A percentile compares a stretch with the other conserved stretches of the same genome.
Evolutionary conservation across 306 rosid species (phyloP).

Genomic region (Inga leiocalycina): DNA sequence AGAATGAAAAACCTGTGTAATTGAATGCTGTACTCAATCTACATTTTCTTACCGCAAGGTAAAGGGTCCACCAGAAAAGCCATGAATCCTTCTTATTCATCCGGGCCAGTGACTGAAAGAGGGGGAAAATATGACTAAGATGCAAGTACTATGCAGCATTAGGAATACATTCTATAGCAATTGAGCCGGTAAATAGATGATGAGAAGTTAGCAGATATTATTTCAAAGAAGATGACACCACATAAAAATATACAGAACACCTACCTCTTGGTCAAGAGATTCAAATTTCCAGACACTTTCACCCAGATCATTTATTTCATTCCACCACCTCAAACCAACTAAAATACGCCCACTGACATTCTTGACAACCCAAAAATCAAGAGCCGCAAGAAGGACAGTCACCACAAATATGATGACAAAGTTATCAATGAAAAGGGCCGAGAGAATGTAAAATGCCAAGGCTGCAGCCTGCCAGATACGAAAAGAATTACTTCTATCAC

Average conservation of each 20-base stretch:
- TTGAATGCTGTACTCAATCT: neutral
- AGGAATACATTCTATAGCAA: slow-evolving; percentile 12
- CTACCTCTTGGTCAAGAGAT: slow-evolving; percentile 56
- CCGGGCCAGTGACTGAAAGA: slow-evolving; percentile 75
- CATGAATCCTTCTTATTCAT: slow-evolving; percentile 98
- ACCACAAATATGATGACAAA: slow-evolving; percentile 98
- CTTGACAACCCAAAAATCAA: slow-evolving; percentile 99
- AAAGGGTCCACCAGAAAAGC: slow-evolving; percentile 99
- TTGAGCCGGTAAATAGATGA: neutral
- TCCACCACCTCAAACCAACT: slow-evolving; percentile 99
- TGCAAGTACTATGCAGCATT: slow-evolving; percentile 15
- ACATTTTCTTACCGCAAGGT: slow-evolving; percentile 45
- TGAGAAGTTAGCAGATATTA: neutral
- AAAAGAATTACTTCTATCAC: slow-evolving; percentile 20
- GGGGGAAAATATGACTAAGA: slow-evolving; percentile 30
- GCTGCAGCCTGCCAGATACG: slow-evolving; percentile 71
- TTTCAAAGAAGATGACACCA: slow-evolving; percentile 7
- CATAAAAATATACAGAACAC: slow-evolving; percentile 21
- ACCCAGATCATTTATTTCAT: slow-evolving; percentile 94
- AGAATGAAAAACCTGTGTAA: neutral
- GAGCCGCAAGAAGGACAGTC: slow-evolving; percentile 94
- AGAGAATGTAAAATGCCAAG: slow-evolving; percentile 95
- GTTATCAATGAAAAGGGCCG: slow-evolving; percentile 77
- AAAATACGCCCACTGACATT: slow-evolving; percentile 96
- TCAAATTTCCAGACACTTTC: slow-evolving; percentile 87